These are phyloP conservation scores for Solanum bukasovii DNA, from an alignment of 257 asterid species.

Conservation along the genomic window DNA sequence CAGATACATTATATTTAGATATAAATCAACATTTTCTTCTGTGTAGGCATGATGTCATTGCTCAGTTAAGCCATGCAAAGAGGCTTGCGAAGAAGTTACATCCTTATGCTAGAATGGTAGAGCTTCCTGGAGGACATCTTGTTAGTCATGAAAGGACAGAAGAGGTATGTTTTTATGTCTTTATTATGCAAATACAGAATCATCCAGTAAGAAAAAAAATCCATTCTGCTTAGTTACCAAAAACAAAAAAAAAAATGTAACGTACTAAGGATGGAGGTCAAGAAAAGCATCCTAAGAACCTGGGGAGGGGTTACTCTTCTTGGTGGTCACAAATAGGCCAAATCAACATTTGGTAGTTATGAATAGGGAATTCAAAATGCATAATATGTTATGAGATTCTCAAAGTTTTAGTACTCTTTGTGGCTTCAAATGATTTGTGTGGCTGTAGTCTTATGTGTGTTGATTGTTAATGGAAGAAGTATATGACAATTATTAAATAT, in stretches of 20 bases:
- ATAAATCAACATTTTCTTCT: neutral
- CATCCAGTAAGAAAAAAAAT: neutral
- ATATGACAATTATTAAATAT: neutral
- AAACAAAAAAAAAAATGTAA: neutral
- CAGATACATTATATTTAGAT: neutral
- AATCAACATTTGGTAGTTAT: neutral
- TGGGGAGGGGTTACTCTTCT: neutral
- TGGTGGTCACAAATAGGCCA: neutral
- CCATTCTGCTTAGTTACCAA: neutral
- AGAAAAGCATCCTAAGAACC: neutral
- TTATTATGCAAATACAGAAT: neutral
- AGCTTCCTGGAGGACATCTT: constrained; percentile 91
- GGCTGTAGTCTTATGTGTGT: neutral
- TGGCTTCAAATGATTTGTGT: neutral
- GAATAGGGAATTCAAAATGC: neutral
- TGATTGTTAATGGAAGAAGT: neutral
- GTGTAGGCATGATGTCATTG: constrained; percentile 76
- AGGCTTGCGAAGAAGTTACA: constrained; percentile 67
- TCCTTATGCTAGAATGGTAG: constrained; percentile 92
- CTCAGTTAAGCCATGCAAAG: constrained; percentile 86
- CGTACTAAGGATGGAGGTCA: neutral
- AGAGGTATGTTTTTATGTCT: constrained; percentile 40
- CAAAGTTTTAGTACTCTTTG: neutral
- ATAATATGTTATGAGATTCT: neutral
- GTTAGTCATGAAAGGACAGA: constrained; percentile 94